Percentiles rank a stretch among this genome's conserved stretches.
phyloP scores from a whole-genome alignment of 2,329 filamentous ascomycete genomes.

The Botryotinia globosa region DNA sequence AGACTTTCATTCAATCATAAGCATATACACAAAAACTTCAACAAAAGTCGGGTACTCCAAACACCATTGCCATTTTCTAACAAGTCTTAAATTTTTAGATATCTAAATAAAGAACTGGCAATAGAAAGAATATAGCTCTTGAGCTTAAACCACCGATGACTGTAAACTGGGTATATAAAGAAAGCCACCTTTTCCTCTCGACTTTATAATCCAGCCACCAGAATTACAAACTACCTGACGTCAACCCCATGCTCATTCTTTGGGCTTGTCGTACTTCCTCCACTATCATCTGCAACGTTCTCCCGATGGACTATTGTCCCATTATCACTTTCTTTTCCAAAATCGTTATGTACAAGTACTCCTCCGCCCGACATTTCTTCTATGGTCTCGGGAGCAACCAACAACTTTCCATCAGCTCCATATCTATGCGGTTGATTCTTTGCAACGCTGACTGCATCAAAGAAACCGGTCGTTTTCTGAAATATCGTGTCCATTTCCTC shows the following conservation, averaged over 20 bases:
- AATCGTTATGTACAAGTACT: not conserved
- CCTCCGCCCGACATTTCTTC: not conserved
- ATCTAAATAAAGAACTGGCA: not conserved
- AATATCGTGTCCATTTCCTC: conserved; percentile 20
- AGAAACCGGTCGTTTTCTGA: not conserved
- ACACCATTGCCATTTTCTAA: not conserved
- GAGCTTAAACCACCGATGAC: not conserved
- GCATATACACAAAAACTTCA: not conserved
- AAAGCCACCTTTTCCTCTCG: not conserved
- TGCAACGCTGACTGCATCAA: conserved; percentile 4
- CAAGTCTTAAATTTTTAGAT: not conserved
- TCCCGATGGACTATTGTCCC: not conserved
- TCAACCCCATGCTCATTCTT: not conserved
- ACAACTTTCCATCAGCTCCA: conserved; percentile 10
- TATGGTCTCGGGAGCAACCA: conserved; percentile 3
- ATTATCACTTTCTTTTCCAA: not conserved
- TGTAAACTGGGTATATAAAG: conserved; percentile 7
- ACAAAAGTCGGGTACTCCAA: not conserved
- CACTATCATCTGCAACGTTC: not conserved
- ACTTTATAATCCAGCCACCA: not conserved
- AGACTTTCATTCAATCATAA: not conserved
- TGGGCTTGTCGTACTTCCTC: not conserved
- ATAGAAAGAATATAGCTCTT: not conserved
- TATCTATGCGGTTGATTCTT: conserved; percentile 1
- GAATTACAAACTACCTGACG: not conserved